Base-by-base conservation (phyloP, 371 early-diverging fungal genomes). In the Capniomyces stellatus region DNA sequence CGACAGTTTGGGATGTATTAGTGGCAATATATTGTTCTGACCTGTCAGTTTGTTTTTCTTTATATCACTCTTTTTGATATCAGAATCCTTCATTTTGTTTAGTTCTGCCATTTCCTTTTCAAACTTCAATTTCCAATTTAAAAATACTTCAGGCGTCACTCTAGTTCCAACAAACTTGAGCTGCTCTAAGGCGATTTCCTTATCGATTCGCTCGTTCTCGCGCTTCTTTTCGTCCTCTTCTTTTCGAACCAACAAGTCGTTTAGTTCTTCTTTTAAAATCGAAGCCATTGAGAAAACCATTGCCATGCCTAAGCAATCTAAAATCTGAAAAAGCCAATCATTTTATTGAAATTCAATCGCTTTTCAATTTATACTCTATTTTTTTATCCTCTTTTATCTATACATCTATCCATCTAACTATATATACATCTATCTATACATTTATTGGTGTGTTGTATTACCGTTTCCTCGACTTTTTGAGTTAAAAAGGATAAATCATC, bases 261-360 rank as follows among this genome's bases (percentile, higher is more conserved):
- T 79, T 24, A 88, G 61, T 4, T 59, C 64, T 56, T 92, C 93
- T 62, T 86, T 86, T 21, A 86, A 74, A 0, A 69, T 61, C 21
- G 86, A 75, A 2, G 81, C 84, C 75, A 95, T 74, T 10, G 83
- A 75, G 61, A 92, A 95, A 25, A 89, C 77, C 87, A 90, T 87
- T 28, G 78, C 89, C 89, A 92, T 91, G 21, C 95, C 95, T 48
- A 85, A 58, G 51, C 78, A 78, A 49, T 86, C 83, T 52, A 83
- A 57, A 30, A 51, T 31, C 82, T 1, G 75, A n/a, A n/a, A n/a
- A n/a, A n/a, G 83, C 77, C 18, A 41, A 18, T 66, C 59, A 10
- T 44, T 19, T 41, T 23, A 41, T 19, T 24, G 39, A 2, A 15
- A 30, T 35, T 3, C 19, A 42, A n/a, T 48, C 0, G 43, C 12